Evolutionary conservation across 352 stramenopile genomes (phyloP), one percentile per base, ranked within the genome.

Genomic region (Halophytophthora batemanensis): DNA sequence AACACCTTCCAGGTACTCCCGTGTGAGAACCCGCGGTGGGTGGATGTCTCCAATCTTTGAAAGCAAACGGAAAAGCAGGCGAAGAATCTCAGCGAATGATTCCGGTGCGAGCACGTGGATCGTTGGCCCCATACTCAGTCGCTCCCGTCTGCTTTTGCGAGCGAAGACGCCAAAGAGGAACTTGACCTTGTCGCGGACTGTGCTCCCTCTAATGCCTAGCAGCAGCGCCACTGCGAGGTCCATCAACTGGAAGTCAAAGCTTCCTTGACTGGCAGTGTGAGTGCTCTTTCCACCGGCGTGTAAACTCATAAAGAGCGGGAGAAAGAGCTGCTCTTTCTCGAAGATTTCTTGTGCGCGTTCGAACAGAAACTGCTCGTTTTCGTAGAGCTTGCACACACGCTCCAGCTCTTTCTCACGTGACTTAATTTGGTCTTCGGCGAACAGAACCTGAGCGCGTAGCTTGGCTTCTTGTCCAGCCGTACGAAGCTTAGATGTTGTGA

Each of bases 151-250:
- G 23, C 15, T 70, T 46, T 38, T 64, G 11, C 36, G 45, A 31
- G 43, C 56, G 45, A 92, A 96, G 36, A 95, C 69, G 2, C 74
- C 44, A 49, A 95, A 90, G 1, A 95, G 22, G 37, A 95, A 90
- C 10, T 59, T 61, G 18, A 95, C 71, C 50, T 93, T 95, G 18
- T 77, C 69, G 4, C 53, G 50, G 12, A 96, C 28, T 6, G 56
- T 48, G 28, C 74, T 74, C 6, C 41, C 66, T 10, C 68, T 69
- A 25, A 79, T 23, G 1, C 85, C 75, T 18, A 93, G 31, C 1
- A 96, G 49, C 18, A 93, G 33, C 0, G 72, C 61, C 2, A 77
- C 43, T 1, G 73, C 60, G 14, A 87, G 54, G 2, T 84, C 70
- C 45, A 86, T 31, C 7, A 91, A 19, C 22, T 61, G 45, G 22